Base-by-base conservation (phyloP, 441 rosid species). In the Lagerstroemia fauriei region DNA sequence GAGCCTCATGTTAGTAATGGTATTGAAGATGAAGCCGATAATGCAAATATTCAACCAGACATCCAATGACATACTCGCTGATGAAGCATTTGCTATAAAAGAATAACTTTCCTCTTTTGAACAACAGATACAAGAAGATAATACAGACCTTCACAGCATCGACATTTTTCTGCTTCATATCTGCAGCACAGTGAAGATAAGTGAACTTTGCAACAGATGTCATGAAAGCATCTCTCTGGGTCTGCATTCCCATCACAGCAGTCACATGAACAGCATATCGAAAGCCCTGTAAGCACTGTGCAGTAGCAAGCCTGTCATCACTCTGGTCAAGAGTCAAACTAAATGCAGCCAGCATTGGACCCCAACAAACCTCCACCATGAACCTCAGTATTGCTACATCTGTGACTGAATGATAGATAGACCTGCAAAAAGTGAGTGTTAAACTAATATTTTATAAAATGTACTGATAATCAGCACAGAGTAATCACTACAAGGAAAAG, bases 331-430 rank as follows among this genome's bases (percentile, higher is more conserved):
- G 96, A 77, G 97, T 96, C 84, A 96, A 86, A 82, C 98, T 96
- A 87, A 96, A 95, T 82, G 99, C 97, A 73, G 99, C 99, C 88
- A 96, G 89, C 97, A 94, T 93, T 53, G 98, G 98, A 82, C 95
- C 99, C 98, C 99, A 96, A 87, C 95, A 95, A 87, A 92, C 99
- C 89, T 96, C 99, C 86, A 94, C 93, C 98, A 96, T 96, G 88
- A 94, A 96, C 89, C 99, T 92, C 91, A 96, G 85, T 83, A 96
- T 96, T 85, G 93, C 91, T 82, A 91, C 89, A 89, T 96, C 98
- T 31, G 95, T 90, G 72, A 96, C 94, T 78, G 86, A 88, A 85
- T 95, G 96, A 91, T 94, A 96, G 63, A 88, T 89, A 84, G 97
- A 91, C 91, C 99, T 95, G 90, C 87, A 87, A 86, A 70, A 77